Evolutionary conservation across 2,329 filamentous ascomycete species (phyloP).

Genomic region (Alternaria sp.): DNA sequence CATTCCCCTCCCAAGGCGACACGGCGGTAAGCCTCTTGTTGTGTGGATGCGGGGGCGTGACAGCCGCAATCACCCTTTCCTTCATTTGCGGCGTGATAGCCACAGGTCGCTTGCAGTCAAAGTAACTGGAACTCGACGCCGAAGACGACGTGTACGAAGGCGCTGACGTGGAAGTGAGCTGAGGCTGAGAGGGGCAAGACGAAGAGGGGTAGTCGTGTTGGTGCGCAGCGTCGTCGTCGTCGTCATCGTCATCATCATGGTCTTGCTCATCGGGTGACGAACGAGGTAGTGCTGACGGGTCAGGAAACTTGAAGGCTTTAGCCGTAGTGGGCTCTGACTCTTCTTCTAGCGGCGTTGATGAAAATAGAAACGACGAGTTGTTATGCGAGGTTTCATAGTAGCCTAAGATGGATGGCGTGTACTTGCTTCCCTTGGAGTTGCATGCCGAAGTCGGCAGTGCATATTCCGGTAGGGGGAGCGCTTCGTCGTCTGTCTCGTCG

Average conservation of each 20-base stretch:
- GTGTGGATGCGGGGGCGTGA: conserved; percentile 33
- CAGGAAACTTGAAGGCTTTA: conserved; percentile 34
- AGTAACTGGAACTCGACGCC: conserved; percentile 42
- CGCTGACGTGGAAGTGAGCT: conserved; percentile 43
- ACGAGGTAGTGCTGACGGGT: conserved; percentile 21
- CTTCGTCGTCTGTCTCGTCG: conserved; percentile 43
- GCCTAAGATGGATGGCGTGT: conserved; percentile 42
- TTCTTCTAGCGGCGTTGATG: conserved; percentile 41
- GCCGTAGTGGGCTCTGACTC: conserved; percentile 31
- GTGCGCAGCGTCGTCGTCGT: conserved; percentile 27
- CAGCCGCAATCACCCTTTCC: conserved; percentile 43
- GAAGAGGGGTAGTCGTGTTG: conserved; percentile 20
- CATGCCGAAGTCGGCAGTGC: conserved; percentile 9
- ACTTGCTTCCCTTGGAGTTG: conserved; percentile 28
- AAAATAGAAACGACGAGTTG: conserved; percentile 42
- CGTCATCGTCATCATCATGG: conserved; percentile 24
- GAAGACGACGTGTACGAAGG: conserved; percentile 41
- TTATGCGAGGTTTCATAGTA: conserved; percentile 41
- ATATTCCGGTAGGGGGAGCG: conserved; percentile 25
- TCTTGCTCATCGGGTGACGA: conserved; percentile 22
- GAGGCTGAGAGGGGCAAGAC: conserved; percentile 37
- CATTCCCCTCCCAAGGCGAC: conserved; percentile 45
- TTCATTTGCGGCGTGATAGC: conserved; percentile 36
- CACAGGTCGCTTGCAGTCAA: conserved; percentile 42
- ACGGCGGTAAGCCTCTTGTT: conserved; percentile 40